phyloP scores from a whole-genome alignment of 352 stramenopile species.

The Phytophthora palmivora region DNA sequence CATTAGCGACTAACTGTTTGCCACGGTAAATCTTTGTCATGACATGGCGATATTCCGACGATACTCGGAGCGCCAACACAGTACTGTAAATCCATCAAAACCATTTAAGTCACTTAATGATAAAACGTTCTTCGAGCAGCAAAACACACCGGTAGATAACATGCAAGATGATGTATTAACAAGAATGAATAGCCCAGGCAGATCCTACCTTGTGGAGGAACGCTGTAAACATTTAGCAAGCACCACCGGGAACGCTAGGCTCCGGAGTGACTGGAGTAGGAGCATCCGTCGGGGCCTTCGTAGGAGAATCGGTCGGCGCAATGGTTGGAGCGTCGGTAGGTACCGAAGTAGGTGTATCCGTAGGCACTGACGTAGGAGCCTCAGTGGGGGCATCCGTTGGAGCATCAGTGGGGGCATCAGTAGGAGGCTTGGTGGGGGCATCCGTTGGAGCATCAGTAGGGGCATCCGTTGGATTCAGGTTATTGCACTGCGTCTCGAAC shows the following conservation, averaged over 20 bases:
- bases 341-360: constrained; percentile 3
- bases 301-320: constrained; percentile 16
- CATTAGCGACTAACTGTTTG: too few relatives aligned
- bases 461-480: constrained; percentile 11
- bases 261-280: constrained; percentile 16
- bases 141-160: too few relatives aligned
- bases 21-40: too few relatives aligned
- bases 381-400: constrained; percentile 11
- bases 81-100: too few relatives aligned
- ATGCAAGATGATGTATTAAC: too few relatives aligned
- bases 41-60: too few relatives aligned
- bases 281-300: constrained; percentile 3
- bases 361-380: constrained; percentile 4
- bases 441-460: constrained; percentile 12
- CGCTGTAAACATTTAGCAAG: constrained; percentile 13
- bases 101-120: too few relatives aligned
- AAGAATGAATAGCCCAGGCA: too few relatives aligned
- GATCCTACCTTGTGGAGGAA: background rate
- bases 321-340: constrained; percentile 18
- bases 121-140: too few relatives aligned
- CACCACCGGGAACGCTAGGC: constrained; percentile 21
- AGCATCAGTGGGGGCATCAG: constrained; percentile 12
- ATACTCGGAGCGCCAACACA: too few relatives aligned
- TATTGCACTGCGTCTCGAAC: constrained; percentile 32
- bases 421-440: constrained; percentile 17